A percentile compares a stretch with the other conserved stretches of the same genome.
These are phyloP conservation scores for Flaveria trinervia DNA, from an alignment of 129 eudicot species.

Conservation along the genomic window DNA sequence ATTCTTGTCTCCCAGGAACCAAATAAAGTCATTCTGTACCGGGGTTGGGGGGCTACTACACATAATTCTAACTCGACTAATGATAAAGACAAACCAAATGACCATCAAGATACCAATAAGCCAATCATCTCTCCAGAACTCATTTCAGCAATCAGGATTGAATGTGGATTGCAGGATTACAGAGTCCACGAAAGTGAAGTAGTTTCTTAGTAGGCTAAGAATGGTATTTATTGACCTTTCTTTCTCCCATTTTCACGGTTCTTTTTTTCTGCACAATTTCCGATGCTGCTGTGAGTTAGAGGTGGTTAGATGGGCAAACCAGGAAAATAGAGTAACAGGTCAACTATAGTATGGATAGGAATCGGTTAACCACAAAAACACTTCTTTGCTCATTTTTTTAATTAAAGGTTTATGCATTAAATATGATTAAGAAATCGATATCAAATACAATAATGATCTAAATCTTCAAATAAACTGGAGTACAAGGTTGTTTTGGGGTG, in stretches of 20 bases:
- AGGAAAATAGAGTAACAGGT: not conserved
- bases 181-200: slow-evolving; percentile 20
- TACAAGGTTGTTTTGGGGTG: not conserved
- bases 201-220: slow-evolving; percentile 23
- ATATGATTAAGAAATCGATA: not conserved
- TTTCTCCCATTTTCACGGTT: not conserved
- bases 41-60: slow-evolving; percentile 80
- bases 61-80: slow-evolving; percentile 18
- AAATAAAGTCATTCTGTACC: slow-evolving; percentile 72
- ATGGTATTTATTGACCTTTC: slow-evolving; percentile 16
- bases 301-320: not conserved
- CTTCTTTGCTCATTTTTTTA: not conserved
- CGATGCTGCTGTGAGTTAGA: not conserved
- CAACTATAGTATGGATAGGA: not conserved
- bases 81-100: slow-evolving; percentile 17
- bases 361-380: not conserved
- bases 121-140: slow-evolving; percentile 68
- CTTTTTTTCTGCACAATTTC: not conserved
- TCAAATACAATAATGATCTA: not conserved
- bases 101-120: slow-evolving; percentile 16
- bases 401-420: not conserved
- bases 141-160: slow-evolving; percentile 73
- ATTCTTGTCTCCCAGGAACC: slow-evolving; percentile 88
- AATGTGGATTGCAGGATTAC: slow-evolving; percentile 69
- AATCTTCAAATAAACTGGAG: not conserved